These are phyloP conservation scores for Paraphaeosphaeria minitans DNA, from an alignment of 2,329 filamentous ascomycete genomes.

Conservation along the genomic window DNA sequence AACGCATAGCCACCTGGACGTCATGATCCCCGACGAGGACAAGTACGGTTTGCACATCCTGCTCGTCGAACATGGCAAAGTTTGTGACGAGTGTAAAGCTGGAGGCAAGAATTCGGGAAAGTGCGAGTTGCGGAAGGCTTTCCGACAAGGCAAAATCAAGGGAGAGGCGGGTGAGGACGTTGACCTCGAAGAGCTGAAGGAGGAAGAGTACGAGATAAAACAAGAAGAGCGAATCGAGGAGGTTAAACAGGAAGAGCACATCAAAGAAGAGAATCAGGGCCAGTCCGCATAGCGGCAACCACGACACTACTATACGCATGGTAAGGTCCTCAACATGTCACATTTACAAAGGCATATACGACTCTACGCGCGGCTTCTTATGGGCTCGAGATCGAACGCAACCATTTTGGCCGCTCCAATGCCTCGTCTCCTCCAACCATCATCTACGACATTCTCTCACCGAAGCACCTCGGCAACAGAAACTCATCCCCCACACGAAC, in stretches of 20 bases:
- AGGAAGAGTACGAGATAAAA: background rate
- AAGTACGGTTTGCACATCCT: slow-evolving; percentile 68
- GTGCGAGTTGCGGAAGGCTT: background rate
- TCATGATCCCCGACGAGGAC: slow-evolving; percentile 63
- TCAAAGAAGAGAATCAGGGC: too few relatives aligned
- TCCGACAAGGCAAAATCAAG: background rate
- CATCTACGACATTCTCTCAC: slow-evolving; percentile 37
- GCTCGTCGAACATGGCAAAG: slow-evolving; percentile 66
- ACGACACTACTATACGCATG: too few relatives aligned
- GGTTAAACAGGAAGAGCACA: too few relatives aligned
- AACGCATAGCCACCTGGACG: slow-evolving; percentile 65
- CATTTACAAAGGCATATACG: background rate
- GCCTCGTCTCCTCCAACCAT: background rate
- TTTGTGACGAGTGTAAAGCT: slow-evolving; percentile 64
- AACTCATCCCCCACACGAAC: slow-evolving; percentile 47
- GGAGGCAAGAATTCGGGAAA: background rate
- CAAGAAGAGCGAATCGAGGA: background rate
- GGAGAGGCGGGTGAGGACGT: background rate
- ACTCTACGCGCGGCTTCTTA: background rate
- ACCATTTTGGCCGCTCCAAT: background rate
- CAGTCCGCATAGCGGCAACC: too few relatives aligned
- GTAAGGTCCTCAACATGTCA: background rate
- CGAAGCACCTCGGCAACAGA: slow-evolving; percentile 48
- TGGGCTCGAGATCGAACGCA: background rate
- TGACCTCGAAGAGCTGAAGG: background rate